Percentiles rank a stretch among this genome's conserved stretches.
Evolutionary conservation across 805 yeast genomes (phyloP).

Genomic region (Candida qinlingensis): DNA sequence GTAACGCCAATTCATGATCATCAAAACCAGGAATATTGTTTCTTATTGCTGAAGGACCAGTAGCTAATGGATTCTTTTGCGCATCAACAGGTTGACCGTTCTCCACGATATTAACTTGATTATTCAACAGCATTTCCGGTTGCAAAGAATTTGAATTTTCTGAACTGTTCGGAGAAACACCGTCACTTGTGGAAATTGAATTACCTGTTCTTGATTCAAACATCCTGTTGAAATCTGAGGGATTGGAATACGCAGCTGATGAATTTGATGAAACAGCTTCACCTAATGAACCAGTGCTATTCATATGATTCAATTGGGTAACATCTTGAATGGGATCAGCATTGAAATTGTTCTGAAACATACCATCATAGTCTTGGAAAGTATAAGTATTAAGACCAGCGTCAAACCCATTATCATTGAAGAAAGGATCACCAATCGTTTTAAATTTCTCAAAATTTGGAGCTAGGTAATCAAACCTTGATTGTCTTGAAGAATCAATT

Average conservation of each 20-base stretch:
- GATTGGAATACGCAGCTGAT: neutral
- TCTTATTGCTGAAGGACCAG: neutral
- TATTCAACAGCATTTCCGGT: neutral
- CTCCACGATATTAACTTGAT: neutral
- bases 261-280: neutral
- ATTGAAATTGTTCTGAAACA: neutral
- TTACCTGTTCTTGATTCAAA: neutral
- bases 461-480: slow-evolving; percentile 25
- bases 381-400: slow-evolving; percentile 1
- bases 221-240: neutral
- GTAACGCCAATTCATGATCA: slow-evolving; percentile 22
- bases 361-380: slow-evolving; percentile 10
- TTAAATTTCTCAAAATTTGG: slow-evolving; percentile 20
- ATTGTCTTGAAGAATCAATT: slow-evolving; percentile 22
- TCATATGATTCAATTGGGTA: neutral
- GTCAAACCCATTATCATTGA: slow-evolving; percentile 4
- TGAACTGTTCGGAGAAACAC: slow-evolving; percentile 4
- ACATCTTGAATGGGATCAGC: neutral
- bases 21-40: neutral
- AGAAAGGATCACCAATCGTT: slow-evolving; percentile 22
- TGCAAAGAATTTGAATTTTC: neutral
- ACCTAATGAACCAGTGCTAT: neutral
- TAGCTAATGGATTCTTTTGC: neutral
- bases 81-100: neutral
- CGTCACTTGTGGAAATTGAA: slow-evolving; percentile 7